Evolutionary conservation across 768 basidiomycete species (phyloP), one percentile per base, ranked within the genome.

Genomic region (Lentinus brumalis): DNA sequence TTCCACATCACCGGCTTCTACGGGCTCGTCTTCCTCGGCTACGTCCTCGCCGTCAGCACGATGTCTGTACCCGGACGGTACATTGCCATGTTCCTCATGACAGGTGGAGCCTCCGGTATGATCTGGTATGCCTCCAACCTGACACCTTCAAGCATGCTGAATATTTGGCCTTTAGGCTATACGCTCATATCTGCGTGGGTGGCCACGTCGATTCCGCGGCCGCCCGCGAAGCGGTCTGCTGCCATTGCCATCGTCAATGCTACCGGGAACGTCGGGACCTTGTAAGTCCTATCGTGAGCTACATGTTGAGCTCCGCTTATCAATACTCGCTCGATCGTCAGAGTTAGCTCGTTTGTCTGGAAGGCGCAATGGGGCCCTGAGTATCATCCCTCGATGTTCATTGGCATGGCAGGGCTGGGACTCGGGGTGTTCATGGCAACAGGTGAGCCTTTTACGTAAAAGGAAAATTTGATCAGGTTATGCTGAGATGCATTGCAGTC

Each of bases 201-300:
- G 8, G 80, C 84, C 0, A 87, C 86, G 62, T 76, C 80, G 1
- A 70, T 87, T 39, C 82, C 85, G 15, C 78, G 87, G 4, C 86
- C 87, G 38, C 86, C 86, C 2, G 80, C 84, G 63, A 85, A 78
- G 57, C 71, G 79, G 12, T 69, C 81, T 0, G 87, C 81, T 4
- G 85, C 83, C 0, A 86, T 88, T 32, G 86, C 81, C 1, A 77
- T 89, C 46, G 84, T 86, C 4, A 87, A 86, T 60, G 86, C 86
- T 1, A 67, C 77, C 18, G 85, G 81, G 21, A 85, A 83, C 62
- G 66, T 86, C 3, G 85, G 86, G 8, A 82, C 79, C 62, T 53
- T 88, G 86, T 87, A 68, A n/a, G 82, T 75, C n/a, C 14, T 10
- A 12, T 26, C 21, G 1, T 18, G 10, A 5, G 2, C 14, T 26